phyloP scores from a whole-genome alignment of 352 stramenopile species.

The Phytophthora europaea region DNA sequence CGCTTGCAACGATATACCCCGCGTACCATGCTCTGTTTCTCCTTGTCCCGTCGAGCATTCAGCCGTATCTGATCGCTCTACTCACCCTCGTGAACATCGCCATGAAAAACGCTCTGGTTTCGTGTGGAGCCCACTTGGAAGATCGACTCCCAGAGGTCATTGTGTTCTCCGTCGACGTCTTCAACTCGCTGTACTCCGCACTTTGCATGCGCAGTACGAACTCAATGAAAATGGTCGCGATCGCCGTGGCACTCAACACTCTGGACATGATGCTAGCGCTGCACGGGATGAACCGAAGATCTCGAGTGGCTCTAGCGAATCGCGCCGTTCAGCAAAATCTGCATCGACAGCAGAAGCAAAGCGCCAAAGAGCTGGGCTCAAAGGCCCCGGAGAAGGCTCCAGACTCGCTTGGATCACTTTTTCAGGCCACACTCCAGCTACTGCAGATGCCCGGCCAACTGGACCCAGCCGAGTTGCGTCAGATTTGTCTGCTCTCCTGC shows the following conservation, averaged over 20 bases:
- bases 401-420: neutral
- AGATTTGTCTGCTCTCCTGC: constrained; percentile 45
- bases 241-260: constrained; percentile 30
- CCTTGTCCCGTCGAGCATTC: constrained; percentile 2
- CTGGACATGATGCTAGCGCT: constrained; percentile 28
- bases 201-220: constrained; percentile 25
- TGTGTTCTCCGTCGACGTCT: constrained; percentile 35
- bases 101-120: neutral
- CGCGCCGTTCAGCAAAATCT: constrained; percentile 17
- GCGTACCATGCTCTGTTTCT: constrained; percentile 38
- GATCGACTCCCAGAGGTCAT: constrained; percentile 22
- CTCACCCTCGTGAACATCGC: neutral
- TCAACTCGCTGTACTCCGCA: constrained; percentile 30
- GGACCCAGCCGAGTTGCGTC: constrained; percentile 38
- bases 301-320: constrained; percentile 23
- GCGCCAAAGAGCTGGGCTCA: neutral
- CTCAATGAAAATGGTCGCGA: constrained; percentile 26
- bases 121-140: neutral
- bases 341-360: constrained; percentile 15
- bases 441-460: constrained; percentile 42
- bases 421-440: constrained; percentile 35
- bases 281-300: constrained; percentile 34
- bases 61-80: constrained; percentile 31
- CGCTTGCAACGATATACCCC: constrained; percentile 41
- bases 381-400: neutral